Percentiles rank a stretch among this genome's conserved stretches.
These are phyloP conservation scores for Clathrospora elynae DNA, from an alignment of 2,329 filamentous ascomycete genomes.

Conservation along the genomic window DNA sequence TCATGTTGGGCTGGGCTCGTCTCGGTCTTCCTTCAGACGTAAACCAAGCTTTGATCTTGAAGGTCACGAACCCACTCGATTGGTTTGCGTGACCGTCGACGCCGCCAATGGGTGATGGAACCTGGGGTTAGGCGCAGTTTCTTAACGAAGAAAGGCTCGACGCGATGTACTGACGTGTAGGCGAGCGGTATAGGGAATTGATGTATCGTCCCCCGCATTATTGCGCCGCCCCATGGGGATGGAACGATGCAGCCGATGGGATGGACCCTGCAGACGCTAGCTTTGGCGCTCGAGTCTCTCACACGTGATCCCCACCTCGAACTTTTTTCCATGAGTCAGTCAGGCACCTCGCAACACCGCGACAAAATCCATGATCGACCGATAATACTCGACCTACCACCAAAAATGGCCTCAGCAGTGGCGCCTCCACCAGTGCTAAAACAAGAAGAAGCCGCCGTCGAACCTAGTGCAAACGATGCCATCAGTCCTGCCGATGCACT, in stretches of 20 bases:
- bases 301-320: conserved; percentile 10
- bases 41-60: neutral
- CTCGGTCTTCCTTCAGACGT: neutral
- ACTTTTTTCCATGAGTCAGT: conserved; percentile 8
- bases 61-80: neutral
- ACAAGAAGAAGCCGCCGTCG: conserved; percentile 20
- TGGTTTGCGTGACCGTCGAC: too few relatives aligned
- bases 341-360: conserved; percentile 12
- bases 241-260: too few relatives aligned
- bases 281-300: too few relatives aligned
- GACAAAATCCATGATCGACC: conserved; percentile 26
- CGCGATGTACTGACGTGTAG: too few relatives aligned
- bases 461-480: conserved; percentile 14
- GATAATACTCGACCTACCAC: conserved; percentile 14
- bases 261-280: too few relatives aligned
- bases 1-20: conserved; percentile 2
- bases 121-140: too few relatives aligned
- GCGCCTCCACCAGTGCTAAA: conserved; percentile 26
- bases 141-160: too few relatives aligned
- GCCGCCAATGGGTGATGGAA: too few relatives aligned
- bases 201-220: too few relatives aligned
- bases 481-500: conserved; percentile 39
- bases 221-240: too few relatives aligned
- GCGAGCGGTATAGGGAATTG: too few relatives aligned
- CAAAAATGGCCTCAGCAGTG: conserved; percentile 32